Conservation (phyloP, 2,329 filamentous ascomycete species). For the Ceratocystiopsis minuta region DNA sequence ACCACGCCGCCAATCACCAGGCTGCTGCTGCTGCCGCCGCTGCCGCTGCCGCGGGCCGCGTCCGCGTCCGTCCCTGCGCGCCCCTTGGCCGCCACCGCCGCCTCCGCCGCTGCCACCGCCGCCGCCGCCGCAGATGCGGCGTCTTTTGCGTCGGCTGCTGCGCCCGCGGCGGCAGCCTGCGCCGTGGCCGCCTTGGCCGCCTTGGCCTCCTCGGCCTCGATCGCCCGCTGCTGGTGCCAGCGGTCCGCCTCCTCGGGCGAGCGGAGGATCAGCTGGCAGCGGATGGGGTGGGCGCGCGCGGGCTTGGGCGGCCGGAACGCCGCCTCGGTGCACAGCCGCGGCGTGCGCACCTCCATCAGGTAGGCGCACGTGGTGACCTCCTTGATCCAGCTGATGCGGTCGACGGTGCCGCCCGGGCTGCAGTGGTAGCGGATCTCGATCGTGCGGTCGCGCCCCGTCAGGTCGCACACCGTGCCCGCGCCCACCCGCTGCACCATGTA, state of each 20-base stretch:
- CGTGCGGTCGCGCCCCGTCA: constrained; percentile 64
- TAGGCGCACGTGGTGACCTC: constrained; percentile 84
- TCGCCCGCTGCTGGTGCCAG: constrained; percentile 19
- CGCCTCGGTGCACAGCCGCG: constrained; percentile 69
- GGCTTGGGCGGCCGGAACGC: constrained; percentile 71
- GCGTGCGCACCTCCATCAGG: constrained; percentile 82
- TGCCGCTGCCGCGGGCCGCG: too few species aligned
- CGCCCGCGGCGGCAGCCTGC: constrained; percentile 1
- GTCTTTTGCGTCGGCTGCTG: constrained; percentile 3
- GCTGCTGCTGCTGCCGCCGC: constrained; percentile 3
- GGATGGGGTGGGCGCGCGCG: constrained; percentile 57
- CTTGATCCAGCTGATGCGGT: constrained; percentile 83
- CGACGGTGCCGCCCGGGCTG: constrained; percentile 50
- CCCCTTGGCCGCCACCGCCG: neutral
- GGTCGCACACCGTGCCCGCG: constrained; percentile 67
- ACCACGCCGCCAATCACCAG: constrained; percentile 34
- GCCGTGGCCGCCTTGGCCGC: constrained; percentile 2
- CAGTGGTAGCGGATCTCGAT: constrained; percentile 74
- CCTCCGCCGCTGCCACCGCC: neutral
- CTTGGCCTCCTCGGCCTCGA: constrained; percentile 21
- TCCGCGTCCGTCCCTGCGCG: too few species aligned
- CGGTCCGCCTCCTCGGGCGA: constrained; percentile 29
- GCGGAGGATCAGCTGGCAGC: constrained; percentile 52
- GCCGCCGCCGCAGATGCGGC: too few species aligned
- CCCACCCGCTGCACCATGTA: constrained; percentile 72